phyloP scores from a whole-genome alignment of 495 filamentous ascomycete species.

The Penicillium macrosclerotiorum region DNA sequence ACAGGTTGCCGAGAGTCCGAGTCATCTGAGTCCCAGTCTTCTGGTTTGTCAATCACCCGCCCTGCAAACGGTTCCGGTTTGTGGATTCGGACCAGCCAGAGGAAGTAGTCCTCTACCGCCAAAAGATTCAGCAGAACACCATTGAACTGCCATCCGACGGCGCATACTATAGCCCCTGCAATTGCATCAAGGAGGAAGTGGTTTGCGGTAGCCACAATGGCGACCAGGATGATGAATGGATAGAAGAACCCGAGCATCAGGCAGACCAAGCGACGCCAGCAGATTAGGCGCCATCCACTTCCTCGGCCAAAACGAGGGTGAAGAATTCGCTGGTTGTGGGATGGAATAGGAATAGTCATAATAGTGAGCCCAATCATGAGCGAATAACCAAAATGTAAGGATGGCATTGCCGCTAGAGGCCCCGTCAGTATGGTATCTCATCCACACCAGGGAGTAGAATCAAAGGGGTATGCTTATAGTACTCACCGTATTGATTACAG shows the following conservation, averaged over 20 bases:
- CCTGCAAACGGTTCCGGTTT: conserved; percentile 49
- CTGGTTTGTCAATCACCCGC: conserved; percentile 1
- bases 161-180: conserved; percentile 60
- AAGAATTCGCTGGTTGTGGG: conserved; percentile 28
- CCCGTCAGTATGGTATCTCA: too few relatives aligned
- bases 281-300: conserved; percentile 31
- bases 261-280: conserved; percentile 46
- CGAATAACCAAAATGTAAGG: conserved; percentile 77
- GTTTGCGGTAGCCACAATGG: conserved; percentile 72
- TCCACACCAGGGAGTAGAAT: too few relatives aligned
- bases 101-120: conserved; percentile 63
- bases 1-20: conserved; percentile 9
- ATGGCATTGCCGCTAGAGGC: conserved; percentile 71
- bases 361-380: conserved; percentile 72
- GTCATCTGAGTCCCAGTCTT: conserved; percentile 23
- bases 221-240: conserved; percentile 61
- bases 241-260: conserved; percentile 58
- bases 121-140: conserved; percentile 57
- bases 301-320: conserved; percentile 18
- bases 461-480: not conserved
- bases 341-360: conserved; percentile 49
- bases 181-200: conserved; percentile 72
- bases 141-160: conserved; percentile 58
- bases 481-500: conserved; percentile 61
- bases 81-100: conserved; percentile 60